Evolutionary conservation across 169 alveolate genomes (phyloP).

Genomic region (Eimeria necatrix): DNA sequence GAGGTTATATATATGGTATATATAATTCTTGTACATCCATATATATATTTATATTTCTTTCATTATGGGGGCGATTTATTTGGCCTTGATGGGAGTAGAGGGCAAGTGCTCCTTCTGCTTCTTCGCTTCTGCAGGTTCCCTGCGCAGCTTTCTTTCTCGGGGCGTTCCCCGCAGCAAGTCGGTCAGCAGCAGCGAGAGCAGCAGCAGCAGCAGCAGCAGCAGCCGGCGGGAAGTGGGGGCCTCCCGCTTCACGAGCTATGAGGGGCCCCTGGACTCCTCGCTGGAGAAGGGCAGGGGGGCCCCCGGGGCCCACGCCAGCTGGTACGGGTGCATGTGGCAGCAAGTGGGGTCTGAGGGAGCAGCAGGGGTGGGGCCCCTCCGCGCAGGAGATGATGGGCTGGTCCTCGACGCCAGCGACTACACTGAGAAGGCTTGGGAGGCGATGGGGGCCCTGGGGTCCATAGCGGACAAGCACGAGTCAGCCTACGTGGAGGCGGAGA

Average conservation of each 20-base stretch:
- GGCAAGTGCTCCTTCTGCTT: background rate
- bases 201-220: background rate
- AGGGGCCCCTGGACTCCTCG: constrained; percentile 10
- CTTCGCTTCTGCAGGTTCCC: background rate
- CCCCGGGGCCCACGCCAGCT: background rate
- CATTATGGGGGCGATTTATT: no score
- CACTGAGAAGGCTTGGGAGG: constrained; percentile 95
- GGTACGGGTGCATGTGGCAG: constrained; percentile 36
- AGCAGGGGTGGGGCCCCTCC: background rate
- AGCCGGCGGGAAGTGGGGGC: background rate
- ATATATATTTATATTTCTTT: no score
- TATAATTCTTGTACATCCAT: no score
- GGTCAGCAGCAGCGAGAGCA: background rate
- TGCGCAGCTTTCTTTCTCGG: background rate
- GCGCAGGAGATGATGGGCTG: constrained; percentile 87
- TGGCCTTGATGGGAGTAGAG: no score
- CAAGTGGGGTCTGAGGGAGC: background rate
- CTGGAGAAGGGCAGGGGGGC: background rate
- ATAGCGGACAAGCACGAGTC: constrained; percentile 89
- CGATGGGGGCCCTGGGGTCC: constrained; percentile 87
- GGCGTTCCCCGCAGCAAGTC: background rate
- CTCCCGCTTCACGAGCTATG: background rate
- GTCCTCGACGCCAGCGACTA: constrained; percentile 90
- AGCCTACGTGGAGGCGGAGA: constrained; percentile 93
- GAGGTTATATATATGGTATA: no score